Evolutionary conservation across 345 rosid species (phyloP), one percentile per base, ranked within the genome.

Genomic region (Capsella bursapastoris): DNA sequence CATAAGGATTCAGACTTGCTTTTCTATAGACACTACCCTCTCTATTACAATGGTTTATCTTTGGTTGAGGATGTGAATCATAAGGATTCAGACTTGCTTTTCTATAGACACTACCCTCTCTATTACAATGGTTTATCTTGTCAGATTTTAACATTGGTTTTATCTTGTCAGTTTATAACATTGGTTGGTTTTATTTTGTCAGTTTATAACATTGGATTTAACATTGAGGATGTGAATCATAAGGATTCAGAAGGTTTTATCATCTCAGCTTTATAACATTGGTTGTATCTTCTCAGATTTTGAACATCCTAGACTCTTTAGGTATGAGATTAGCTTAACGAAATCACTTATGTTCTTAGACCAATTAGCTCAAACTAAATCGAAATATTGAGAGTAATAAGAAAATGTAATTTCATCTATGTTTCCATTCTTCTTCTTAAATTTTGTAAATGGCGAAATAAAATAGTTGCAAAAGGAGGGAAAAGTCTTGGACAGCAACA

Each of bases 361-460:
- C 44, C 34, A 31, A 41, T 41, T 14, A 12, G n/a, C n/a, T 41
- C 47, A 41, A 56, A 31, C 6, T 31, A 29, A 53, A 55, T 55
- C 4, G 28, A 10, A 25, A 60, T 60, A 49, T 60, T 60, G 32
- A 22, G 15, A 34, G n/a, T 40, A 25, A 22, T 22, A 41, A 7
- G 47, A 59, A 35, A 59, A 60, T 61, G 63, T 56, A 32, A 8
- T 13, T n/a, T 69, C 45, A 35, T 34, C 13, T 34, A 15, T 51
- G 49, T 51, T 49, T 49, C 28, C 58, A 13, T 53, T 53, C 0
- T 7, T 31, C 34, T 31, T 31, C 34, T 31, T 31, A 31, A 31
- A 4, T 4, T 31, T 14, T 67, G 32, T 10, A 32, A 11, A 56
- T 40, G 37, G 48, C 15, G 18, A 71, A 71, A 38, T 14, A 37